Percentiles rank a stretch among this genome's conserved stretches.
Conservation (phyloP, 345 rosid species). For the Sapria himalayana region DNA sequence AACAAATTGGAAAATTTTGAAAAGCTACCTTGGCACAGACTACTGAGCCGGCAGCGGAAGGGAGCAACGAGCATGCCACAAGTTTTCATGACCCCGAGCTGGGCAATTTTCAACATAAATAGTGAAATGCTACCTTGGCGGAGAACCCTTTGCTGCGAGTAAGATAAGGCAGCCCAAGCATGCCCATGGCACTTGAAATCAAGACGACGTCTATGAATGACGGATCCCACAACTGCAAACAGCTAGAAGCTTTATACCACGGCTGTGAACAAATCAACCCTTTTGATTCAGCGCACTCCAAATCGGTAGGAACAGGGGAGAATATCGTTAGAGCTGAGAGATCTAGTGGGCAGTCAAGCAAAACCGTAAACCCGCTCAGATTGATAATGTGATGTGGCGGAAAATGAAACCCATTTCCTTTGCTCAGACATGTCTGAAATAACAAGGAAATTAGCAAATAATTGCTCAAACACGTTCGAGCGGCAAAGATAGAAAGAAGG, state of each 20-base stretch:
- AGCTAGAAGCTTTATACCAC: constrained; percentile 56
- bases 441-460: constrained; percentile 4
- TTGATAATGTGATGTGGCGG: constrained; percentile 49
- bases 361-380: constrained; percentile 41
- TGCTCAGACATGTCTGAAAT: constrained; percentile 60
- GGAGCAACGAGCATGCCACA: constrained; percentile 79
- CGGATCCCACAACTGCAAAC: constrained; percentile 62
- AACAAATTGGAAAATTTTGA: background rate
- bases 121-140: constrained; percentile 37
- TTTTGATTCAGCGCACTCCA: constrained; percentile 8
- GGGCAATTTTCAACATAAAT: background rate
- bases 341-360: constrained; percentile 67
- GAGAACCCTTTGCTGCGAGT: constrained; percentile 36
- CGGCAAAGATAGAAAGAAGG: too few relatives aligned
- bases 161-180: constrained; percentile 75
- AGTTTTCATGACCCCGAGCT: too few relatives aligned
- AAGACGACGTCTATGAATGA: constrained; percentile 56
- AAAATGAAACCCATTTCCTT: constrained; percentile 44
- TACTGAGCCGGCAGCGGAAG: constrained; percentile 29
- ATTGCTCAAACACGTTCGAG: too few relatives aligned
- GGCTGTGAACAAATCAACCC: constrained; percentile 44
- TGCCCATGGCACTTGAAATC: constrained; percentile 57
- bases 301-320: constrained; percentile 31
- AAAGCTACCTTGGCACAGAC: constrained; percentile 86
- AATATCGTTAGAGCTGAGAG: constrained; percentile 45